phyloP scores from a whole-genome alignment of 768 basidiomycete genomes.

The Antrodiella citrinella region DNA sequence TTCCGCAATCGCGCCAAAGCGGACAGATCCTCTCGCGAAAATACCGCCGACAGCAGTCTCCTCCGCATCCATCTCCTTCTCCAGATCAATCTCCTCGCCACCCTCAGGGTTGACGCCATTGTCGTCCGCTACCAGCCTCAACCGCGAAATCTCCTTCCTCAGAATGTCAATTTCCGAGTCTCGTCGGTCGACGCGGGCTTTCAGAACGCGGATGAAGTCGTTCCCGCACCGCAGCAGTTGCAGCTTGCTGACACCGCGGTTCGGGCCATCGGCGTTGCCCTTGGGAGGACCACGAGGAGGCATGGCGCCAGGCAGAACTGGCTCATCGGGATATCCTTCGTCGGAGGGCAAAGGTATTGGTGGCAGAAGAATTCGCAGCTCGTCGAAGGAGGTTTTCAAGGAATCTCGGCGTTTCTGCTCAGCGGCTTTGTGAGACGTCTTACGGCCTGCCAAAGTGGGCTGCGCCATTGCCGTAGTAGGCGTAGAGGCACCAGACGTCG shows the following conservation, averaged over 20 bases:
- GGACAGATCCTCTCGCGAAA: conserved; percentile 7
- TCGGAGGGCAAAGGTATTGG: conserved; percentile 81
- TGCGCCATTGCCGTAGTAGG: conserved; percentile 13
- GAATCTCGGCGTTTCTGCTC: conserved; percentile 97
- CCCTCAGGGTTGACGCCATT: conserved; percentile 15
- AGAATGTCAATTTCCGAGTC: conserved; percentile 70
- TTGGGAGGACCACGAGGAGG: conserved; percentile 88
- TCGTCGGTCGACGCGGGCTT: conserved; percentile 67
- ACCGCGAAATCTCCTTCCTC: conserved; percentile 54
- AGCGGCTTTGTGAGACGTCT: conserved; percentile 89
- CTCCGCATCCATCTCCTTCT: conserved; percentile 50
- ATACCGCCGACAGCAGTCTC: conserved; percentile 27
- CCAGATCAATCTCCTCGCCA: conserved; percentile 38
- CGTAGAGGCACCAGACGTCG: conserved; percentile 20
- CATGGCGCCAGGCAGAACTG: conserved; percentile 76
- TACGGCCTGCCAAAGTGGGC: conserved; percentile 42
- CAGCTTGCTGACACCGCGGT: conserved; percentile 89
- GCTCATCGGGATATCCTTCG: conserved; percentile 61
- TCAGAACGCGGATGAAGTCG: conserved; percentile 74
- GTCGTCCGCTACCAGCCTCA: conserved; percentile 35
- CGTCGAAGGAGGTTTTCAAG: conserved; percentile 89
- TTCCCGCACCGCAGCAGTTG: conserved; percentile 89
- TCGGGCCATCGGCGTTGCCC: conserved; percentile 82
- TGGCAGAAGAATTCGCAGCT: conserved; percentile 74
- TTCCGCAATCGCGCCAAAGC: conserved; percentile 1